phyloP scores from a whole-genome alignment of 2,329 filamentous ascomycete genomes.

The Plenodomus biglobosus region DNA sequence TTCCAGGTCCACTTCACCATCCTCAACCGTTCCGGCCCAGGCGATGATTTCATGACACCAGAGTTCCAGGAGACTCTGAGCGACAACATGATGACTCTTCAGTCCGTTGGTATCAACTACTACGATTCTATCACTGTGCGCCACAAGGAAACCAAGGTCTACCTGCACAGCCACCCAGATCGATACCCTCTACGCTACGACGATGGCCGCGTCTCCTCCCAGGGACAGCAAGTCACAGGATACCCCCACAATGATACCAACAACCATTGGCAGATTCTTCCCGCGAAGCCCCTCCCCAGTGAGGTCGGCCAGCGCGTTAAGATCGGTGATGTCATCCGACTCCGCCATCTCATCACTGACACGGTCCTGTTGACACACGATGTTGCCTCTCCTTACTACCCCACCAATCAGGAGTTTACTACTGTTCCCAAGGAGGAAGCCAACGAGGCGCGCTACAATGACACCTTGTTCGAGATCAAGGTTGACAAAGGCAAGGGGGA shows the following conservation, averaged over 20 bases:
- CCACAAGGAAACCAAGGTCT: conserved; percentile 97
- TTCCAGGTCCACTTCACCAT: conserved; percentile 99
- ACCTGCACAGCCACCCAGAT: conserved; percentile 90
- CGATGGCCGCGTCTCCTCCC: conserved; percentile 93
- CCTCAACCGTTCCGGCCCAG: conserved; percentile 82
- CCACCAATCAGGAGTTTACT: conserved; percentile 98
- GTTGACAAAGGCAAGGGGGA: conserved; percentile 83
- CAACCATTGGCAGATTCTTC: conserved; percentile 95
- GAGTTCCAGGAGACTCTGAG: conserved; percentile 97
- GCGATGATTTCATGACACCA: conserved; percentile 98
- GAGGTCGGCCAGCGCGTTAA: conserved; percentile 66
- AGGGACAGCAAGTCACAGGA: conserved; percentile 94
- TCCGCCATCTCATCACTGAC: conserved; percentile 84
- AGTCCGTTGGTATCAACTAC: conserved; percentile 84
- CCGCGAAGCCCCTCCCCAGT: conserved; percentile 55
- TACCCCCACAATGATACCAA: conserved; percentile 99
- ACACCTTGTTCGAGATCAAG: conserved; percentile 89
- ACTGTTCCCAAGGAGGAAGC: conserved; percentile 74
- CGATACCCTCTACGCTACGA: conserved; percentile 93
- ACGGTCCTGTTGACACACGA: conserved; percentile 89
- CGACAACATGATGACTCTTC: conserved; percentile 89
- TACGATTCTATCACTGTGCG: conserved; percentile 83
- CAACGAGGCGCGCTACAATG: conserved; percentile 72
- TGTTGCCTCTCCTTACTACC: conserved; percentile 92
- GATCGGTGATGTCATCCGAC: conserved; percentile 82